Conservation (phyloP, 2,329 filamentous ascomycete species). For the Dactylellina parvicollis region DNA sequence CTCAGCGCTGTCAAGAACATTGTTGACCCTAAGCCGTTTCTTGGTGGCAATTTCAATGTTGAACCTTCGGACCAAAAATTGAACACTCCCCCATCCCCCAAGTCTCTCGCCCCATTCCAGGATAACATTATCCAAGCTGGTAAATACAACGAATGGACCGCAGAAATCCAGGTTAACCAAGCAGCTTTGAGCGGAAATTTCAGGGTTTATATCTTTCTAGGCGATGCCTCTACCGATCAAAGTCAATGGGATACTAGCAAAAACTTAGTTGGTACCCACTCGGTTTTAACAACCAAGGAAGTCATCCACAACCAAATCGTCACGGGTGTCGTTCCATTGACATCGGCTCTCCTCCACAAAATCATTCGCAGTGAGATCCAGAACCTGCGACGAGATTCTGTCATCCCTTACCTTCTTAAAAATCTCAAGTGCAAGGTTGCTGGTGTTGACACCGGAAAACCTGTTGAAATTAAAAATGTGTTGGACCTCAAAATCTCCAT, state of each 20-base stretch:
- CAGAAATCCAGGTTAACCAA: slow-evolving; percentile 12
- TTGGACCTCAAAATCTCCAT: slow-evolving; percentile 58
- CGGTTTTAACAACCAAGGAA: slow-evolving; percentile 2
- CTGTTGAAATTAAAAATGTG: slow-evolving; percentile 55
- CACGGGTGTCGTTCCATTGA: slow-evolving; percentile 62
- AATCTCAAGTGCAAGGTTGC: slow-evolving; percentile 59
- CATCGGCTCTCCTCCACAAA: slow-evolving; percentile 60
- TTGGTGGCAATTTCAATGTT: background rate
- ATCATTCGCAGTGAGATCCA: slow-evolving; percentile 58
- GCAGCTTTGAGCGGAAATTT: slow-evolving; percentile 8
- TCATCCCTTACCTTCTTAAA: slow-evolving; percentile 58
- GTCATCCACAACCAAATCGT: slow-evolving; percentile 56
- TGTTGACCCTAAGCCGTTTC: slow-evolving; percentile 6
- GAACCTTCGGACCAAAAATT: background rate
- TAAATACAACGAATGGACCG: slow-evolving; percentile 25
- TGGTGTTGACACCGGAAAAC: slow-evolving; percentile 25
- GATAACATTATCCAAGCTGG: slow-evolving; percentile 10
- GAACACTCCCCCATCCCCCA: slow-evolving; percentile 4
- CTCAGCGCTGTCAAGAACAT: slow-evolving; percentile 18
- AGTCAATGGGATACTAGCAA: slow-evolving; percentile 9
- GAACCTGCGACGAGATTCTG: slow-evolving; percentile 58
- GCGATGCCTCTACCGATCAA: background rate
- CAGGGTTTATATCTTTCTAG: slow-evolving; percentile 22
- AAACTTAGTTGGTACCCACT: slow-evolving; percentile 17
- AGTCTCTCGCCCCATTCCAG: background rate